Evolutionary conservation across 192 early-diverging fungal genomes (phyloP), one percentile per base, ranked within the genome.

Genomic region (Backusella psychrophila): DNA sequence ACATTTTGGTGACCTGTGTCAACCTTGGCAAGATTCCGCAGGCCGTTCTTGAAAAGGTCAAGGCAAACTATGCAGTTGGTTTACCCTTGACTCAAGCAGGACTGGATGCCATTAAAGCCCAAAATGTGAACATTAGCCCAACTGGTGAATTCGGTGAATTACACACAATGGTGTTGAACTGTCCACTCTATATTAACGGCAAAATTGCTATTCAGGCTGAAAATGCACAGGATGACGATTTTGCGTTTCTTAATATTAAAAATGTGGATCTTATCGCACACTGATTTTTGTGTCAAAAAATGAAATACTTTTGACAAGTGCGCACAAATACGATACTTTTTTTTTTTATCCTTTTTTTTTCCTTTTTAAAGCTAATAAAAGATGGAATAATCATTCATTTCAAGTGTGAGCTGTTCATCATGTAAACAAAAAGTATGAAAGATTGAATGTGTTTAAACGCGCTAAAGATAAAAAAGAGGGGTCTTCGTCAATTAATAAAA

Each of bases 101-200:
- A 53, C 56, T 86, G 35, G 73, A 86, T 66, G 72, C 80, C 15
- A 78, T 82, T 17, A 52, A 73, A 23, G 19, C 38, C 9, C 67
- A 77, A 9, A 76, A 81, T 0, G 66, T 73, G 11, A 77, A 81
- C 0, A 85, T 92, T 8, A 91, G 92, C 65, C 74, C 85, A 72
- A 85, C 85, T 31, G 92, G 92, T 12, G 92, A 93, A 75, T 85
- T 82, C 49, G 92, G 92, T 12, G 92, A 93, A 75, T 92, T 89
- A 65, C 92, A 93, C 66, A 91, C 90, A 2, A 91, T 92, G 90
- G 89, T 90, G 3, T 72, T 89, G 1, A 81, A 90, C 38, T 88
- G 86, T n/a, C 88, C 90, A 7, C 78, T 86, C 14, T 84, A 86
- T 49, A 12, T 71, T 31, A 44, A 44, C 5, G 39, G 35, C 21